These are phyloP conservation scores for Ogataea ramenticola DNA, from an alignment of 805 yeast species.

Conservation along the genomic window DNA sequence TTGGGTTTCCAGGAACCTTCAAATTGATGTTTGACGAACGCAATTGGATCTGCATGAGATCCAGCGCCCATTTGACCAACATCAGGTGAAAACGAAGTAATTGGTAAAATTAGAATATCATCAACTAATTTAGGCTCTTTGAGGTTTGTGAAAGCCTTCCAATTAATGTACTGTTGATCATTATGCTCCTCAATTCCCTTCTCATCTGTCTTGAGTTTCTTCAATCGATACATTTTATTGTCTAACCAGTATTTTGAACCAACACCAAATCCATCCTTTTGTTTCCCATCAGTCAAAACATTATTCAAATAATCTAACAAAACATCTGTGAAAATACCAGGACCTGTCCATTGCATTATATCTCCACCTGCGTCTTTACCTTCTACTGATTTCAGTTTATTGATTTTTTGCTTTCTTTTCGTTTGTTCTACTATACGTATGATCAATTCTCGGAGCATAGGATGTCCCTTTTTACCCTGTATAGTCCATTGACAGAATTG, in stretches of 20 bases:
- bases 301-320: conserved; percentile 75
- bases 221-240: conserved; percentile 14
- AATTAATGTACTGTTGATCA: conserved; percentile 33
- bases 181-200: conserved; percentile 17
- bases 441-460: conserved; percentile 73
- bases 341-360: conserved; percentile 94
- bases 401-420: conserved; percentile 41
- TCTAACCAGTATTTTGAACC: conserved; percentile 23
- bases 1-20: conserved; percentile 57
- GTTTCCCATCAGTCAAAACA: conserved; percentile 30
- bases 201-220: conserved; percentile 13
- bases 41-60: conserved; percentile 33
- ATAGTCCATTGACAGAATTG: conserved; percentile 98
- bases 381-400: conserved; percentile 36
- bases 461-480: conserved; percentile 86
- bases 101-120: conserved; percentile 67
- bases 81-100: conserved; percentile 61
- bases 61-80: conserved; percentile 65
- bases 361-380: conserved; percentile 68
- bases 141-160: conserved; percentile 61
- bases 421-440: conserved; percentile 75
- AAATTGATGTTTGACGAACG: conserved; percentile 57
- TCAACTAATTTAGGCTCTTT: conserved; percentile 47
- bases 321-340: conserved; percentile 88
- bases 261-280: conserved; percentile 26